These are phyloP conservation scores for Besnoitia besnoiti DNA, from an alignment of 169 alveolate genomes.

Conservation along the genomic window DNA sequence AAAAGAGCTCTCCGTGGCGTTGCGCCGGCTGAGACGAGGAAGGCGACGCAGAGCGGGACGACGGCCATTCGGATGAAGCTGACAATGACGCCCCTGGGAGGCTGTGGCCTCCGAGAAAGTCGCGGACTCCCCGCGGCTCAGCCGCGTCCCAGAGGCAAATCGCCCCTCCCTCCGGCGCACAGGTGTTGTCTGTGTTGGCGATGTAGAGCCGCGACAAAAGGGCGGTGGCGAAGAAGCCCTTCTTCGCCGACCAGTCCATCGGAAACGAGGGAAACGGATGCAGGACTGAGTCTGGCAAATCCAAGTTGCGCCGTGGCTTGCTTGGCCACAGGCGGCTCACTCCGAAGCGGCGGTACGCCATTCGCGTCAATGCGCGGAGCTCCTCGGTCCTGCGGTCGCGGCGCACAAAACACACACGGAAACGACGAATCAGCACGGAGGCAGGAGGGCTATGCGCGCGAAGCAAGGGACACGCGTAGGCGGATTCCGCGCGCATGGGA, in stretches of 20 bases:
- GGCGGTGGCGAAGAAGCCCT: constrained; percentile 29
- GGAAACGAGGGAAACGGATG: constrained; percentile 41
- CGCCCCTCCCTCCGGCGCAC: constrained; percentile 43
- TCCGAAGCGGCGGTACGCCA: not conserved
- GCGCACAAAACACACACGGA: not conserved
- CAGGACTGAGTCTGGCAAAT: constrained; percentile 44
- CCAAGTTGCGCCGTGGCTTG: constrained; percentile 49
- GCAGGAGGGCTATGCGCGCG: no score
- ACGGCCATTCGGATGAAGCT: not conserved
- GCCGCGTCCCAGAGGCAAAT: constrained; percentile 13
- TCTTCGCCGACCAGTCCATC: constrained; percentile 43
- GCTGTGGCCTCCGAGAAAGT: not conserved
- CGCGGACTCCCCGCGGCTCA: not conserved
- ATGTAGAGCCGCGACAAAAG: constrained; percentile 31
- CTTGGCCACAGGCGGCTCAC: constrained; percentile 19
- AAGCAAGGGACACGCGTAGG: no score
- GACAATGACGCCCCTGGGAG: not conserved
- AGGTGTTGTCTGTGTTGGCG: constrained; percentile 46
- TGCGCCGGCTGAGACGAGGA: not conserved
- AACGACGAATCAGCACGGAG: no score
- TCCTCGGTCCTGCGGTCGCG: not conserved
- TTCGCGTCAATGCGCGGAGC: not conserved
- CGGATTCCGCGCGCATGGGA: no score
- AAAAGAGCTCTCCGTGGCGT: not conserved
- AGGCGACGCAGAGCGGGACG: not conserved